Evolutionary conservation across 306 rosid genomes (phyloP).

Genomic region (Rosa chinensis): DNA sequence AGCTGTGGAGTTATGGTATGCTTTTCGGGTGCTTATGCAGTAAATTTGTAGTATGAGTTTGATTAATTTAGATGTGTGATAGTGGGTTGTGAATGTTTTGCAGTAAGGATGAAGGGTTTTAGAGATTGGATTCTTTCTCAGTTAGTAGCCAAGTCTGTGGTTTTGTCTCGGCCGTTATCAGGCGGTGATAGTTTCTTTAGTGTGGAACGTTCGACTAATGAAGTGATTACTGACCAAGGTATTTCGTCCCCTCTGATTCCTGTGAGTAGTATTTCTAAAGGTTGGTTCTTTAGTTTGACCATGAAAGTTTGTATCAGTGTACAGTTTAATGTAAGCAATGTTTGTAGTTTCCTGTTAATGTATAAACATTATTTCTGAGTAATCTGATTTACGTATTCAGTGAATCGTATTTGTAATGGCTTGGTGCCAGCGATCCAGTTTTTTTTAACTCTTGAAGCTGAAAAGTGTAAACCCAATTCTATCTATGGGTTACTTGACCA

Average conservation of each 20-base stretch:
- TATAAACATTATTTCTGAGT: not conserved
- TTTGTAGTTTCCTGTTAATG: not conserved
- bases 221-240: conserved; percentile 68
- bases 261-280: not conserved
- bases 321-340: not conserved
- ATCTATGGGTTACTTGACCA: conserved; percentile 1
- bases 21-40: not conserved
- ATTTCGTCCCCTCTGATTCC: not conserved
- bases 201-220: conserved; percentile 34
- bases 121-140: conserved; percentile 87
- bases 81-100: conserved; percentile 28
- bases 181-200: conserved; percentile 49
- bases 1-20: not conserved
- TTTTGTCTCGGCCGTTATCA: conserved; percentile 59
- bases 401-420: no score
- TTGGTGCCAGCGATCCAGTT: not conserved
- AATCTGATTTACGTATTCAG: not conserved
- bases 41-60: not conserved
- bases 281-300: not conserved
- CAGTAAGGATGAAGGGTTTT: conserved; percentile 75
- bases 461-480: not conserved
- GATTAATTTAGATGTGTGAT: not conserved
- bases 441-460: not conserved
- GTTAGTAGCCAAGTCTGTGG: conserved; percentile 66
- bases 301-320: not conserved